Percentiles rank a stretch among this genome's conserved stretches.
These are phyloP conservation scores for Carex parvula DNA, from an alignment of 176 grass and related monocot genomes.

Conservation along the genomic window DNA sequence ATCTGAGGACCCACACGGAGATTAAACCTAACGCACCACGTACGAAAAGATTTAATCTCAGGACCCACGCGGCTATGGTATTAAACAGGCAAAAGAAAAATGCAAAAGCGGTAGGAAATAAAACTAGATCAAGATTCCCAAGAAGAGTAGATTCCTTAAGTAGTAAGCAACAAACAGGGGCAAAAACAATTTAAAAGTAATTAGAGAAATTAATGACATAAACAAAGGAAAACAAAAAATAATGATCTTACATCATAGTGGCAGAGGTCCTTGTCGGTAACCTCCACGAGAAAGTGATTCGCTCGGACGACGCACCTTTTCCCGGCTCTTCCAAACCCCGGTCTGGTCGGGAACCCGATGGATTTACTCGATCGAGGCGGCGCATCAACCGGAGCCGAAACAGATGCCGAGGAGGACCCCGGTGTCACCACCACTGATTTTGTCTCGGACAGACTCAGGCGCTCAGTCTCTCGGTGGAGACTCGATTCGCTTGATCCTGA, in stretches of 20 bases:
- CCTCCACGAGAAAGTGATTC: constrained; percentile 58
- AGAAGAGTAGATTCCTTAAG: too few relatives aligned
- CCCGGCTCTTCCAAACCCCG: constrained; percentile 34
- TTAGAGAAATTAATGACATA: too few relatives aligned
- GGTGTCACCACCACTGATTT: not conserved
- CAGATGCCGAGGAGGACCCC: not conserved
- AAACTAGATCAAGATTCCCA: too few relatives aligned
- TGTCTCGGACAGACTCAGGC: not conserved
- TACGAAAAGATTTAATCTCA: not conserved
- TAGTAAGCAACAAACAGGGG: not conserved
- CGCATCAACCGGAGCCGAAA: not conserved
- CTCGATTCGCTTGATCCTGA: not conserved
- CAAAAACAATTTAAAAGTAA: not conserved
- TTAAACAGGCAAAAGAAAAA: not conserved
- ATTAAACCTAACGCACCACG: not conserved
- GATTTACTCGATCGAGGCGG: constrained; percentile 42
- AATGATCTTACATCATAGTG: constrained; percentile 46
- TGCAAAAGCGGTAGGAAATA: too few relatives aligned
- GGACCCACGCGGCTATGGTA: not conserved
- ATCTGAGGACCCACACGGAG: not conserved
- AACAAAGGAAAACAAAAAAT: not conserved
- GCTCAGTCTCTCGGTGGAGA: constrained; percentile 14
- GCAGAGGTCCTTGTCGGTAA: constrained; percentile 35
- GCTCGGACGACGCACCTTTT: constrained; percentile 33
- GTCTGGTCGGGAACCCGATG: constrained; percentile 29